These are phyloP conservation scores for Middelhovenomyces tepae DNA, from an alignment of 805 yeast species.

Conservation along the genomic window DNA sequence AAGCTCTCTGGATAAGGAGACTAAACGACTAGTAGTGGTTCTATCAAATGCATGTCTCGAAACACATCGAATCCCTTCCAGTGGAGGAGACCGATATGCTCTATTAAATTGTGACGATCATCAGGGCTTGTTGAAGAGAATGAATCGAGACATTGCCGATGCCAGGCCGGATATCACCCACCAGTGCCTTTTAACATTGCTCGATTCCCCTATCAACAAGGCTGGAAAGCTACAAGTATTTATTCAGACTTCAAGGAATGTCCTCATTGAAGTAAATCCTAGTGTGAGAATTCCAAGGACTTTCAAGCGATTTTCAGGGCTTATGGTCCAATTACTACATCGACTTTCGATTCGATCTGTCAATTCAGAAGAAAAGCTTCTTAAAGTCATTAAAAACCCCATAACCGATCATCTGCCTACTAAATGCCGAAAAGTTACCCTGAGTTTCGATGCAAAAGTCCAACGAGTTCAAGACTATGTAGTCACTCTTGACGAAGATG, in stretches of 20 bases:
- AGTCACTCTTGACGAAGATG: slow-evolving; percentile 67
- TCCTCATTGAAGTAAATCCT: slow-evolving; percentile 91
- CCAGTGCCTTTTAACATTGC: slow-evolving; percentile 85
- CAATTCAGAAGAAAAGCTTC: slow-evolving; percentile 86
- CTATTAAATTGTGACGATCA: slow-evolving; percentile 96
- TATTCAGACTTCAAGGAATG: slow-evolving; percentile 92
- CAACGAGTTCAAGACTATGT: slow-evolving; percentile 85
- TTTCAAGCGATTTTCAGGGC: slow-evolving; percentile 92
- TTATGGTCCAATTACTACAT: slow-evolving; percentile 94
- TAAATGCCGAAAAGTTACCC: slow-evolving; percentile 86
- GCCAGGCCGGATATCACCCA: slow-evolving; percentile 99
- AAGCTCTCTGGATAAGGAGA: slow-evolving; percentile 73
- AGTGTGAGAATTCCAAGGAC: slow-evolving; percentile 96
- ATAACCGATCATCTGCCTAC: slow-evolving; percentile 95
- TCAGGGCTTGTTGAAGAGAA: slow-evolving; percentile 86
- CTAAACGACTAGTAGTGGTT: slow-evolving; percentile 88
- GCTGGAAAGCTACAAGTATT: slow-evolving; percentile 96
- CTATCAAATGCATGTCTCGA: slow-evolving; percentile 92
- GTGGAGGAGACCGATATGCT: slow-evolving; percentile 88
- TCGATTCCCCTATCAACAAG: slow-evolving; percentile 97
- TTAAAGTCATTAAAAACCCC: slow-evolving; percentile 93
- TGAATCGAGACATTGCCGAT: slow-evolving; percentile 96
- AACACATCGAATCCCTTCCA: slow-evolving; percentile 73
- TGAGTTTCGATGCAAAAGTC: slow-evolving; percentile 87
- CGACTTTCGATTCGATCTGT: slow-evolving; percentile 89